Evolutionary conservation across 805 yeast species (phyloP), one percentile per base, ranked within the genome.

Genomic region (Metschnikowia drakensbergensis): DNA sequence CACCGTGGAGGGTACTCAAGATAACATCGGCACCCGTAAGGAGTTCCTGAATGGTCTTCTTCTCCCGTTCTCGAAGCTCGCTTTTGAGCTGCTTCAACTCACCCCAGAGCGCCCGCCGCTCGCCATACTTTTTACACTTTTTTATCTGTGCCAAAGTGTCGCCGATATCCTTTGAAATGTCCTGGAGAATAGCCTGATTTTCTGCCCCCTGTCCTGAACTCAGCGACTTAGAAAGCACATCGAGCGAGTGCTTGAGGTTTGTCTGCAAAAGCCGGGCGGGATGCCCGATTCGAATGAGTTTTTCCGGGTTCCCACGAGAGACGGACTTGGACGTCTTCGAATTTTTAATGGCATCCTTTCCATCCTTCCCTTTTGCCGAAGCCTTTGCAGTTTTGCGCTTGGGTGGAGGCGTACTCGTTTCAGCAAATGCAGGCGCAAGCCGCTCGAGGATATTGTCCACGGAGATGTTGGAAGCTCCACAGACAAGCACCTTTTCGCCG

Each of bases 391-490:
- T 17, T 31, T 31, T 40, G 25, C 36, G 36, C 22, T 40, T 40
- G 35, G 42, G n/a, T 11, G 10, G 36, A 3, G 29, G 13, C 3
- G 25, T 48, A 4, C 38, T 17, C 5, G 27, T 31, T 8, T 40
- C 39, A 22, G 36, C 45, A 45, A 71, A 69, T 4, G 51, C 54
- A 2, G 67, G 64, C 7, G 74, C 63, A 23, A 92, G 64, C 50
- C 97, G 71, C 64, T 92, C 97, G 42, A 91, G 66, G 11, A 92
- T 86, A 0, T 96, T 92, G 63, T 92, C 98, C 1, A 91, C 96
- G 0, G 97, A 82, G 11, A 90, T 83, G 62, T 92, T 92, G 0
- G 97, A 90, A 0, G 98, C 96, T 0, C 97, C 97, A 68, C 97
- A 91, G 0, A 92, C 91, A 28, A 92, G 69, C 0, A 92, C 83